Percentiles rank a stretch among this genome's conserved stretches.
Conservation (phyloP, 2,329 filamentous ascomycete species). For the Colletotrichum simmondsii region DNA sequence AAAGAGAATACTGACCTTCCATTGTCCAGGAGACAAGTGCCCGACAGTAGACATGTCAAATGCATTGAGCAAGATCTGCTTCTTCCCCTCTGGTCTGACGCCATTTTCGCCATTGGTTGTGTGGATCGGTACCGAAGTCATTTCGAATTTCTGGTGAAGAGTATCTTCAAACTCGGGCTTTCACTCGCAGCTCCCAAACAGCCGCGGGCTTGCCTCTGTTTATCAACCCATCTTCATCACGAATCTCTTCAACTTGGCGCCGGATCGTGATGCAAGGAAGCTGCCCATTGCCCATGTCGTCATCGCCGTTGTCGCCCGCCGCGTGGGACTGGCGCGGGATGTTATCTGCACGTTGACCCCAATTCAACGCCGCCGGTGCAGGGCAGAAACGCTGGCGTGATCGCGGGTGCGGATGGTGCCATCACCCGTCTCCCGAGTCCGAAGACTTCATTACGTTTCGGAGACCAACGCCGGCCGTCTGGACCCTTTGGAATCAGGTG, state of each 20-base stretch:
- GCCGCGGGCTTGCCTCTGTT: not conserved
- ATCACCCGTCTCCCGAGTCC: not conserved
- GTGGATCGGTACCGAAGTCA: slow-evolving; percentile 24
- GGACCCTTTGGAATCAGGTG: not conserved
- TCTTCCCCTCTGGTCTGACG: slow-evolving; percentile 5
- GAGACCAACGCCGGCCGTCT: not conserved
- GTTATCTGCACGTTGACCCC: slow-evolving; percentile 12
- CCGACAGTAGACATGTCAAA: slow-evolving; percentile 71
- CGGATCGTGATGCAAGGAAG: not conserved
- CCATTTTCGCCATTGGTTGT: slow-evolving; percentile 8
- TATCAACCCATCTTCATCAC: not conserved
- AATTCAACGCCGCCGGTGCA: slow-evolving; percentile 18
- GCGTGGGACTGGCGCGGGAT: slow-evolving; percentile 30
- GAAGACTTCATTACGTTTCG: not conserved
- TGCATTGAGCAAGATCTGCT: slow-evolving; percentile 67
- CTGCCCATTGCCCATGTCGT: slow-evolving; percentile 10
- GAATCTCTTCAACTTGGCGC: not conserved
- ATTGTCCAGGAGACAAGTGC: slow-evolving; percentile 73
- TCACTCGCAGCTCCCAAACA: too few relatives aligned
- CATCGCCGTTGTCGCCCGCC: slow-evolving; percentile 26
- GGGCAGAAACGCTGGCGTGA: slow-evolving; percentile 29
- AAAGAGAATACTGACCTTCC: slow-evolving; percentile 61
- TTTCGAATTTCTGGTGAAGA: not conserved
- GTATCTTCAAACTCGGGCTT: not conserved
- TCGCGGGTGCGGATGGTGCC: slow-evolving; percentile 28